phyloP scores from a whole-genome alignment of 805 yeast genomes.

The Blastobotrys chiropterorum region DNA sequence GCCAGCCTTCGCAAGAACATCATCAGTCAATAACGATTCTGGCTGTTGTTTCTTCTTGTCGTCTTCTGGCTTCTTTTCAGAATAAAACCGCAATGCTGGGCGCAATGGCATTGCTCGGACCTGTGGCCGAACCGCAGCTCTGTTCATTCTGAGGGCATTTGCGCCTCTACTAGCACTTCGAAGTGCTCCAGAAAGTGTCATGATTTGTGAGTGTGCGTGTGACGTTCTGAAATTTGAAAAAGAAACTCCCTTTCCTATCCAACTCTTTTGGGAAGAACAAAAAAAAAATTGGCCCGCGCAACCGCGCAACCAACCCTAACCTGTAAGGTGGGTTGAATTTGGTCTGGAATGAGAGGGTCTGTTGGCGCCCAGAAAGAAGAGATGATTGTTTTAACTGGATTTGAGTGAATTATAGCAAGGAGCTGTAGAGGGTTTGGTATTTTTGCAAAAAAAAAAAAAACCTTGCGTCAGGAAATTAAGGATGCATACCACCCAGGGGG shows the following conservation, averaged over 20 bases:
- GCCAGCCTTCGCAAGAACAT: slow-evolving; percentile 77
- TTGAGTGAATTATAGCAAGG: background rate
- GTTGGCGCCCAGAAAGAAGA: no score
- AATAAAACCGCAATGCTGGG: background rate
- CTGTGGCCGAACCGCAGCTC: background rate
- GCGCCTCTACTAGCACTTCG: background rate
- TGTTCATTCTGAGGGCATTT: background rate
- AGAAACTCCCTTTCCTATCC: no score
- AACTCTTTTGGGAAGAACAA: background rate
- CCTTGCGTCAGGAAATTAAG: no score
- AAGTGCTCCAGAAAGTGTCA: background rate
- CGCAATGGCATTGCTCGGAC: background rate
- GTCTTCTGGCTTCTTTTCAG: background rate
- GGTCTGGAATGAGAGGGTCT: no score
- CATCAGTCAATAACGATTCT: slow-evolving; percentile 68
- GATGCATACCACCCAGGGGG: no score
- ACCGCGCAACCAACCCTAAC: background rate
- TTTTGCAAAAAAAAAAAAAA: no score
- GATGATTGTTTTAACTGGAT: background rate
- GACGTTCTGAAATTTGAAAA: background rate
- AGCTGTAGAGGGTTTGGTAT: no score
- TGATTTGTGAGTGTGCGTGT: background rate
- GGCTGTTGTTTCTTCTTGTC: background rate
- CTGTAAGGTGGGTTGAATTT: background rate
- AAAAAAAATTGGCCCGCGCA: background rate